These are phyloP conservation scores for Lasiosphaeria hispida DNA, from an alignment of 495 filamentous ascomycete genomes.

Conservation along the genomic window DNA sequence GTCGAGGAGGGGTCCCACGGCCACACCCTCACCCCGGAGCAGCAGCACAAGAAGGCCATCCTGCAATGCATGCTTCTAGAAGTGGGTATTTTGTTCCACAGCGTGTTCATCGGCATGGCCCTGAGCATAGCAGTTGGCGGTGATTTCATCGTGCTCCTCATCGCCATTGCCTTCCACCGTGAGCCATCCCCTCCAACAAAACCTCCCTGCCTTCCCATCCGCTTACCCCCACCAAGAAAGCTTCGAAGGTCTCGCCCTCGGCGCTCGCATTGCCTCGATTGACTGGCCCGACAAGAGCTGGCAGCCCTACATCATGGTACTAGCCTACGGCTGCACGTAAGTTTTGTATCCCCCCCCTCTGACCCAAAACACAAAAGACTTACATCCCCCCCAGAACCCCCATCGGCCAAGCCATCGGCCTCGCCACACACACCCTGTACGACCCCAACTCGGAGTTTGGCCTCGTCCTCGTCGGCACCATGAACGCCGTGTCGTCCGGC, in stretches of 20 bases:
- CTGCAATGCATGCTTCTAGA: conserved; percentile 79
- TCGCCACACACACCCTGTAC: conserved; percentile 80
- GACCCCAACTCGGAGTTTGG: conserved; percentile 76
- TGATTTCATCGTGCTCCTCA: conserved; percentile 72
- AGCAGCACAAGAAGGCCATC: conserved; percentile 56
- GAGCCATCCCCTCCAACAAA: neutral
- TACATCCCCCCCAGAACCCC: conserved; percentile 65
- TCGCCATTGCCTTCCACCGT: conserved; percentile 78
- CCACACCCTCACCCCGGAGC: conserved; percentile 35
- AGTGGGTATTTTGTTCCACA: conserved; percentile 82
- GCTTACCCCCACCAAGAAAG: conserved; percentile 37
- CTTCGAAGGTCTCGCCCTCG: conserved; percentile 72
- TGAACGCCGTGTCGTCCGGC: conserved; percentile 84
- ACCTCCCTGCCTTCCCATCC: neutral
- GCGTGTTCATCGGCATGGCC: conserved; percentile 86
- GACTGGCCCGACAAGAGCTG: conserved; percentile 48
- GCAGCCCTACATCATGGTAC: conserved; percentile 86
- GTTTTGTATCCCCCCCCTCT: neutral
- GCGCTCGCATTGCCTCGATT: conserved; percentile 66
- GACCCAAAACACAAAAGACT: conserved; percentile 23
- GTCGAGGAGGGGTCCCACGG: conserved; percentile 25
- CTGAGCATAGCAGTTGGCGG: conserved; percentile 72
- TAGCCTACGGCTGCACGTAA: conserved; percentile 72
- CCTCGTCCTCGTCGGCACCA: conserved; percentile 83
- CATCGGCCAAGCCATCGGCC: conserved; percentile 82